Percentiles rank a stretch among this genome's conserved stretches.
Evolutionary conservation across 768 basidiomycete genomes (phyloP).

Genomic region (Lanmaoa rubissima): DNA sequence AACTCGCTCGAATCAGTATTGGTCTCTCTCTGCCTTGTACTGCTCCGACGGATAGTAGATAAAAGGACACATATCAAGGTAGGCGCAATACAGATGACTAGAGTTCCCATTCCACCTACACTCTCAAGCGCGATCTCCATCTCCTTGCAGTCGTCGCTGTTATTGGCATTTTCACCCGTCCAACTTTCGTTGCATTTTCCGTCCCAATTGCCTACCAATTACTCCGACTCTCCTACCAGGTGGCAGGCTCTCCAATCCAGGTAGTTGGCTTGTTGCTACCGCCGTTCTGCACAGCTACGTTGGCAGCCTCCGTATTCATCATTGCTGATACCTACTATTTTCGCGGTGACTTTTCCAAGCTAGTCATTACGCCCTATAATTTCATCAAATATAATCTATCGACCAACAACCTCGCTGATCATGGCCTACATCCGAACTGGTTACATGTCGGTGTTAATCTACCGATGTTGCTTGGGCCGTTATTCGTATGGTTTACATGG

Average conservation of each 20-base stretch:
- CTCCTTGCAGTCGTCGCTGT: slow-evolving; percentile 28
- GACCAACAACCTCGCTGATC: slow-evolving; percentile 35
- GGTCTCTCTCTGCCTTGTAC: slow-evolving; percentile 30
- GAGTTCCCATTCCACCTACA: background rate
- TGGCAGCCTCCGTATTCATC: slow-evolving; percentile 19
- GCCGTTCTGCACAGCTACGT: slow-evolving; percentile 22
- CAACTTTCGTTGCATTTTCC: slow-evolving; percentile 36
- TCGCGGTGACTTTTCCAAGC: slow-evolving; percentile 15
- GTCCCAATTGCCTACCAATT: slow-evolving; percentile 32
- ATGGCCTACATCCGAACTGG: slow-evolving; percentile 42
- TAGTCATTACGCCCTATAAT: slow-evolving; percentile 37
- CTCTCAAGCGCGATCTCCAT: slow-evolving; percentile 20
- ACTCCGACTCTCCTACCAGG: slow-evolving; percentile 13
- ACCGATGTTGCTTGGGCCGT: slow-evolving; percentile 39
- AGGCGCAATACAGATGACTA: background rate
- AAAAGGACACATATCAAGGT: background rate
- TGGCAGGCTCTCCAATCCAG: slow-evolving; percentile 9
- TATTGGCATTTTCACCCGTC: slow-evolving; percentile 34
- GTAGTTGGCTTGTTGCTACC: slow-evolving; percentile 11
- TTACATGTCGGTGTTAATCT: slow-evolving; percentile 39
- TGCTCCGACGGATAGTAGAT: slow-evolving; percentile 21
- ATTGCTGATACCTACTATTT: slow-evolving; percentile 36
- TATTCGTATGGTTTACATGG: slow-evolving; percentile 27
- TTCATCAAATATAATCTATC: slow-evolving; percentile 39
- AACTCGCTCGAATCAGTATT: slow-evolving; percentile 37